Base-by-base conservation (phyloP, 768 basidiomycete species). In the Steccherinum ochraceum region DNA sequence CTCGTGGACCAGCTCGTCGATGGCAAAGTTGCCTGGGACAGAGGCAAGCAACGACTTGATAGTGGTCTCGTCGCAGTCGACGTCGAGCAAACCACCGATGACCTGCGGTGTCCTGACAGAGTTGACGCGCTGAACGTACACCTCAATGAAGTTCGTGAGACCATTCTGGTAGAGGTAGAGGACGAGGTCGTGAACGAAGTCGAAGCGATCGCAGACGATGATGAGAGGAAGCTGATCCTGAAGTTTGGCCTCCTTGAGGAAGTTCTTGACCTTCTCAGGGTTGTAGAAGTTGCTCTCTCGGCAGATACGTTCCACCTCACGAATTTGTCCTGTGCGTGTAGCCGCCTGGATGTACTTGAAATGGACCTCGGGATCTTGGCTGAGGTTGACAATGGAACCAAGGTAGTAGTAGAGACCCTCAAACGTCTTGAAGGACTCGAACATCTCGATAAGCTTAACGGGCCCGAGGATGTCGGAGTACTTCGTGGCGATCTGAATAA, bases 291-390 rank as follows among this genome's bases (percentile, higher is more conserved):
- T 97, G 68, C 89, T 93, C 73, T 99, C 96, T 49, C 96, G 79
- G 65, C 94, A 97, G 63, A 99, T 95, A 43, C 96, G 93, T 71
- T 99, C 96, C 51, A 99, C 96, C 67, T 99, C 96, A 45, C 96
- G 88, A 59, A 99, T 93, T 66, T 98, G 96, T 40, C 95, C 94
- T 24, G 96, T 99, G 23, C 95, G 84, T 1, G 93, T 95, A 4
- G 96, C 96, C 23, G 96, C 96, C 64, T 98, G 95, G 63, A 99
- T 97, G 72, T 98, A 98, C 76, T 99, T 98, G 84, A 96, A 99
- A 74, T 97, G 89, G 2, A 99, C 95, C 67, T 99, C 96, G 3
- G 90, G 79, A 68, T 99, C 96, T 65, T 92, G 82, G 66, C 88
- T 92, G 56, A 99, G 78, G 70, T 98, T 99, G 66, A 99, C 96